Evolutionary conservation across 768 basidiomycete genomes (phyloP).

Genomic region (Pulveroboletus frians): DNA sequence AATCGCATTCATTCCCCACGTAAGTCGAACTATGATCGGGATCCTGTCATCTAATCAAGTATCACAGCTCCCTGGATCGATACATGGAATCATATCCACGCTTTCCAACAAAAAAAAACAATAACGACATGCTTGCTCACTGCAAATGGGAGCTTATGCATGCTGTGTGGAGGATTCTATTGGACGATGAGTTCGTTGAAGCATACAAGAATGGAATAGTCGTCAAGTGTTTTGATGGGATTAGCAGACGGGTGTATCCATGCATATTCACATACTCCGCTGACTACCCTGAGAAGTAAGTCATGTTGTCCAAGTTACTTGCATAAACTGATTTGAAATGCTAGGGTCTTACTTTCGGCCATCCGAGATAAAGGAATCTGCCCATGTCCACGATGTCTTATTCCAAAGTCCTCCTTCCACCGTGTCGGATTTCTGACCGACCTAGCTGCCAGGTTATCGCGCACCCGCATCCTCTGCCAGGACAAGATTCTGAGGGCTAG

Average conservation of each 20-base stretch:
- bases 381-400: background rate
- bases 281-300: background rate
- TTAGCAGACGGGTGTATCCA: background rate
- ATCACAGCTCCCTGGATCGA: background rate
- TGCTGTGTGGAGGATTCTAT: background rate
- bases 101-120: background rate
- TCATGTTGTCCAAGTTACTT: background rate
- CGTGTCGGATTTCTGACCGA: background rate
- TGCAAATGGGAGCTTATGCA: background rate
- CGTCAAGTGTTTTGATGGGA: background rate
- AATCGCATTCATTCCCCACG: slow-evolving; percentile 19
- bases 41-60: too few species aligned
- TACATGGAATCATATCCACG: background rate
- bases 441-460: background rate
- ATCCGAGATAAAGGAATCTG: background rate
- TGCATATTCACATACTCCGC: background rate
- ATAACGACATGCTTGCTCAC: background rate
- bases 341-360: background rate
- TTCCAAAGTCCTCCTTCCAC: background rate
- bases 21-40: background rate
- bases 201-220: background rate
- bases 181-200: background rate
- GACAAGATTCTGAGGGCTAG: background rate
- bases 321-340: background rate
- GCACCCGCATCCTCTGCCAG: too few species aligned